Base-by-base conservation (phyloP, 768 basidiomycete genomes). In the Boletus coccyginus region DNA sequence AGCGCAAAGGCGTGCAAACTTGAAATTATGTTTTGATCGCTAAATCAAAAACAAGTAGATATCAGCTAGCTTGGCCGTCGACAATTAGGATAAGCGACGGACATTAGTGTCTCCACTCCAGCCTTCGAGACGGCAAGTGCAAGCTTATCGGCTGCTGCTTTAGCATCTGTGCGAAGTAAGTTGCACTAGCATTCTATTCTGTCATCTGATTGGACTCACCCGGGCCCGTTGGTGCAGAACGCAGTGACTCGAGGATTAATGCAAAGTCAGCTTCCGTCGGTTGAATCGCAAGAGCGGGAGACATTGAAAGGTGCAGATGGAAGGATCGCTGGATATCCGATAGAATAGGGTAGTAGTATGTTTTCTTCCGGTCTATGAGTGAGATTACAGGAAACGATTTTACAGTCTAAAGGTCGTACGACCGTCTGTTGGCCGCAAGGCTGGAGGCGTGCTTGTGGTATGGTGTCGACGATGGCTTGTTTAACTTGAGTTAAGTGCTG, bases 81-180 rank as follows among this genome's bases (percentile, higher is more conserved):
- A 55, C 24, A 29, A 50, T 58, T 12, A 41, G 55, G 27, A 52
- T 32, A 27, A 52, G 50, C 13, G 47, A 74, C 78, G 50, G 57
- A 91, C 90, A 75, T 73, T 51, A 92, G 74, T 40, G 80, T 78
- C 65, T 83, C 80, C 48, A 85, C 75, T 5, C 89, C 88, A 55
- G 73, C 66, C 65, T 84, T 90, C 39, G 77, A 73, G 40, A 92
- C 77, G 66, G 88, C 83, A 38, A 87, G 82, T 57, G 90, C 90
- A 56, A 92, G 78, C 63, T 81, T 83, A 74, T 92, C 90, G 40
- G 88, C 88, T 21, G 91, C 90, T 49, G 81, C 88, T 73, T 91
- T 92, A 38, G 90, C 91, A 77, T 92, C 91, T 88, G 64, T n/a
- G 46, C 35, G 60, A 53, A 56, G 39, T 58, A 51, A 48, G 49